These are phyloP conservation scores for Peribolospora baueri DNA, from an alignment of 768 basidiomycete genomes.

Conservation along the genomic window DNA sequence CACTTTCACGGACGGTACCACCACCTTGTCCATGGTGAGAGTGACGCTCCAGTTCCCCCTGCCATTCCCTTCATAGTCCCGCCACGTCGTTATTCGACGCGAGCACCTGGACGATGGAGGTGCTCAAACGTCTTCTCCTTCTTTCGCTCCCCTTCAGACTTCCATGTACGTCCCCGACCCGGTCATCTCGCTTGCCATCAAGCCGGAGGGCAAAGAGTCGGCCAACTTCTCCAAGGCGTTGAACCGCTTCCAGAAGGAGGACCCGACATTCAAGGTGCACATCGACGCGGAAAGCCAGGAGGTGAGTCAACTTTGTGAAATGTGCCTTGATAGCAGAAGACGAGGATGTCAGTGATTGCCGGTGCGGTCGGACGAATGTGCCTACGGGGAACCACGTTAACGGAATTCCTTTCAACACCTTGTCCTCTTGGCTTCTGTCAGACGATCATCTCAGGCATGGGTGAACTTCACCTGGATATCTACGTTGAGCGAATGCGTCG, in stretches of 20 bases:
- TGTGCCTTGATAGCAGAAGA: background rate
- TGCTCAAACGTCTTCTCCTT: background rate
- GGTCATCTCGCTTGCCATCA: conserved; percentile 85
- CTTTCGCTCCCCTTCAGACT: conserved; percentile 29
- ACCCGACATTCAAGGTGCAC: conserved; percentile 95
- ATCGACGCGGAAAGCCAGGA: conserved; percentile 84
- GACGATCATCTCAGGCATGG: conserved; percentile 99
- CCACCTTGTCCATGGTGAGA: conserved; percentile 72
- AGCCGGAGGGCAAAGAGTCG: conserved; percentile 70
- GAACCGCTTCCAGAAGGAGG: conserved; percentile 94
- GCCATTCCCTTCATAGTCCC: background rate
- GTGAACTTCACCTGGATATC: conserved; percentile 92
- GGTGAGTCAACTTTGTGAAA: conserved; percentile 23
- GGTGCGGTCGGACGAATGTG: too few species aligned
- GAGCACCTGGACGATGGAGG: background rate
- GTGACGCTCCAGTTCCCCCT: background rate
- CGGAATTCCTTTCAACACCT: background rate
- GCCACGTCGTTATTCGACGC: background rate
- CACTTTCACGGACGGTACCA: conserved; percentile 84
- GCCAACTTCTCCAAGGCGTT: conserved; percentile 92
- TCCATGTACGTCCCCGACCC: conserved; percentile 98
- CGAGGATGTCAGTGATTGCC: too few species aligned
- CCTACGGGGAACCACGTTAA: too few species aligned
- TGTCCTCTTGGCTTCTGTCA: conserved; percentile 16
- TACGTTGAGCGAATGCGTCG: conserved; percentile 98